These are phyloP conservation scores for Ceratocystis papillata DNA, from an alignment of 2,329 filamentous ascomycete genomes.

Conservation along the genomic window DNA sequence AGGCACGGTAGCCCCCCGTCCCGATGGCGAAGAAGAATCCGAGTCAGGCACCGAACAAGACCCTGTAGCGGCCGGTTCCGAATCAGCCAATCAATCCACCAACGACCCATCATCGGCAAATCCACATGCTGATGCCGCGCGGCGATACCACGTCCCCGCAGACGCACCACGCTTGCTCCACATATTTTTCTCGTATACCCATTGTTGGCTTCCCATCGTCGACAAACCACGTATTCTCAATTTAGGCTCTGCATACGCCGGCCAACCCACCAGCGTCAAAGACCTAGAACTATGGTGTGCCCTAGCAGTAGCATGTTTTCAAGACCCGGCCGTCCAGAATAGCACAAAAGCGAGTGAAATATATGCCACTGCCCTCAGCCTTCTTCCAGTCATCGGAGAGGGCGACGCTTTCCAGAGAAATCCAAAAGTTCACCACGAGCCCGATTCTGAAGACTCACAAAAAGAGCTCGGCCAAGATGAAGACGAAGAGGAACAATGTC, in stretches of 20 bases:
- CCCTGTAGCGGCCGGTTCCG: background rate
- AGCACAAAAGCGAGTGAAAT: constrained; percentile 33
- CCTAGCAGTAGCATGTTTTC: constrained; percentile 47
- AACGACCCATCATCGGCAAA: background rate
- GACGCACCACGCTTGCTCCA: constrained; percentile 54
- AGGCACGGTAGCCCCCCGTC: constrained; percentile 28
- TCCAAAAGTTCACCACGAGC: background rate
- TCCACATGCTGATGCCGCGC: background rate
- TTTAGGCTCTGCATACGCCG: constrained; percentile 37
- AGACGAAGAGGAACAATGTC: constrained; percentile 37
- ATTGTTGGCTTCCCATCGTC: constrained; percentile 65
- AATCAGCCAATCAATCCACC: background rate
- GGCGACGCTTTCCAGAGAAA: background rate
- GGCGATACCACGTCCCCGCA: constrained; percentile 35
- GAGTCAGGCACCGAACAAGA: constrained; percentile 27
- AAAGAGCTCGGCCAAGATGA: constrained; percentile 32
- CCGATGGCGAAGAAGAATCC: constrained; percentile 32
- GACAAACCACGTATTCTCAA: constrained; percentile 53
- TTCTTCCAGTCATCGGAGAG: constrained; percentile 34
- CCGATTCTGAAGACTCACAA: background rate
- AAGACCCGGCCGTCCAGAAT: constrained; percentile 33
- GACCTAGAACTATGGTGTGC: constrained; percentile 52
- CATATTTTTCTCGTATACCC: constrained; percentile 63
- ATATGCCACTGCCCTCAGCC: constrained; percentile 40
- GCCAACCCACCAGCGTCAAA: constrained; percentile 33